phyloP scores from a whole-genome alignment of 176 grass and related monocot species.

The Cenchrus fungigraminus region DNA sequence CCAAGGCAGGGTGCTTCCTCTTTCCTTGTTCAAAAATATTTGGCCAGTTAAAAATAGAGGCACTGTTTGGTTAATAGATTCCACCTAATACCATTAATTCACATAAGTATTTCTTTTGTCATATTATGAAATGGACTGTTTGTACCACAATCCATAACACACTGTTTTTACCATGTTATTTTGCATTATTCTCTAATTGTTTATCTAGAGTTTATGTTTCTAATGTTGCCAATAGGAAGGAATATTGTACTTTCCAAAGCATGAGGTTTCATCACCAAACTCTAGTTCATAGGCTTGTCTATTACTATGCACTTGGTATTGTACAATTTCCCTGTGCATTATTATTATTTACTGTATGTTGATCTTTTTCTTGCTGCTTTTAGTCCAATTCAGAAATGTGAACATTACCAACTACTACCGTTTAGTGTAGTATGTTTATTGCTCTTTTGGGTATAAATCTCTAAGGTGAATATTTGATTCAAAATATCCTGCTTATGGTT shows the following conservation, averaged over 20 bases:
- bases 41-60: background rate
- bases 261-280: background rate
- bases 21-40: slow-evolving; percentile 28
- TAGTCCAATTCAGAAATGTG: background rate
- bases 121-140: slow-evolving; percentile 30
- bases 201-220: slow-evolving; percentile 8
- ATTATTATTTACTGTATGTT: background rate
- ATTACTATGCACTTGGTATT: background rate
- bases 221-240: slow-evolving; percentile 22
- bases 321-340: background rate
- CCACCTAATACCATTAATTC: background rate
- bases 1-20: background rate
- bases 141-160: slow-evolving; percentile 9
- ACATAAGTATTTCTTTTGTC: background rate
- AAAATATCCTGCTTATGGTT: slow-evolving; percentile 37
- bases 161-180: background rate
- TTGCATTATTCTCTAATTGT: background rate
- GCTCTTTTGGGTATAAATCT: slow-evolving; percentile 1
- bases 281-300: background rate
- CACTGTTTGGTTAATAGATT: background rate
- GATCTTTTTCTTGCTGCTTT: background rate
- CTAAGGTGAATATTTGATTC: slow-evolving; percentile 26
- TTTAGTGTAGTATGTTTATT: background rate
- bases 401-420: background rate
- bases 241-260: slow-evolving; percentile 6